Conservation (phyloP, 352 stramenopile genomes). For the Thalassiosira hispida region DNA sequence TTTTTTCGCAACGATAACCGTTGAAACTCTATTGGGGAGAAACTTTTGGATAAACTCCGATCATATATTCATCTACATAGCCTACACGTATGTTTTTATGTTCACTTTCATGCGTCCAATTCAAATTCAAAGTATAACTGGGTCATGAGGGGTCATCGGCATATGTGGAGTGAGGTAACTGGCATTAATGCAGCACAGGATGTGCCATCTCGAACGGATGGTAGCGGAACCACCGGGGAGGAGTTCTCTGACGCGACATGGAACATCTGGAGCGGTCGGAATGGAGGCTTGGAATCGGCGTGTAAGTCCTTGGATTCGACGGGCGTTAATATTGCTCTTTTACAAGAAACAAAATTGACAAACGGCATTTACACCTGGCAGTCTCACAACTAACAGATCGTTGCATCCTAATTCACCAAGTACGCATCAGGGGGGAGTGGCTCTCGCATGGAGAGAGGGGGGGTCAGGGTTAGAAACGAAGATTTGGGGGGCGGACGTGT, state of each 20-base stretch:
- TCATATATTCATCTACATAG: too few relatives aligned
- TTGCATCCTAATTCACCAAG: not conserved
- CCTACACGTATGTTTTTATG: too few relatives aligned
- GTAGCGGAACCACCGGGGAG: conserved; percentile 4
- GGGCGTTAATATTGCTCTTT: conserved; percentile 1
- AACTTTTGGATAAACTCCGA: too few relatives aligned
- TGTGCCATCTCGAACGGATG: conserved; percentile 1
- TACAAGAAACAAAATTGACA: conserved; percentile 13
- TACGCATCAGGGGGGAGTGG: conserved; percentile 4
- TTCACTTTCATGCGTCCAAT: too few relatives aligned
- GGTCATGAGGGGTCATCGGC: not conserved
- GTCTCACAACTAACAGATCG: not conserved
- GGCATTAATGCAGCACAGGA: not conserved
- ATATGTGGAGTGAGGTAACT: not conserved
- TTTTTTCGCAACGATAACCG: too few relatives aligned
- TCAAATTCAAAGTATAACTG: too few relatives aligned
- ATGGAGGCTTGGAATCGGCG: conserved; percentile 1
- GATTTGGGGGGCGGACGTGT: not conserved
- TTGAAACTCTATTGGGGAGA: too few relatives aligned
- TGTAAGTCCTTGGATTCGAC: not conserved
- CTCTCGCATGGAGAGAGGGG: not conserved
- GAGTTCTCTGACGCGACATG: not conserved
- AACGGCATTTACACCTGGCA: not conserved
- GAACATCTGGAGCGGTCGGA: conserved; percentile 13
- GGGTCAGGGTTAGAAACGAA: not conserved